These are phyloP conservation scores for Sporothrix dimorphospora DNA, from an alignment of 2,329 filamentous ascomycete species.

Conservation along the genomic window DNA sequence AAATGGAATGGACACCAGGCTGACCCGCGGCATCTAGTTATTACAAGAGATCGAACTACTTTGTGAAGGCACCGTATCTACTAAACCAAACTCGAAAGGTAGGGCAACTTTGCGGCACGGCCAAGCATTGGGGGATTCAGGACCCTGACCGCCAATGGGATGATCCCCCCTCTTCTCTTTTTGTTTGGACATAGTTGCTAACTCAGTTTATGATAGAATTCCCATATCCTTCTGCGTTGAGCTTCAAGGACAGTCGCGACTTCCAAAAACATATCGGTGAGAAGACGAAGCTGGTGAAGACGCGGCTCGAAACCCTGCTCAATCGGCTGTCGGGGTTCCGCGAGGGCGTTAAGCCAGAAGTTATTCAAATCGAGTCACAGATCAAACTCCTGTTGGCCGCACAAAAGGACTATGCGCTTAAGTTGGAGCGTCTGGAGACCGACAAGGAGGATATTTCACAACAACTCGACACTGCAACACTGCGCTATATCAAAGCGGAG, in stretches of 20 bases:
- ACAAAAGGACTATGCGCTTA: slow-evolving; percentile 79
- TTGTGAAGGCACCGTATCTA: slow-evolving; percentile 54
- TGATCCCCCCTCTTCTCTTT: too few species aligned
- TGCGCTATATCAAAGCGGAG: slow-evolving; percentile 93
- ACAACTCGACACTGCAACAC: slow-evolving; percentile 82
- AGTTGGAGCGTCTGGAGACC: slow-evolving; percentile 72
- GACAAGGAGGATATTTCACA: slow-evolving; percentile 87
- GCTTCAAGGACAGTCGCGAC: slow-evolving; percentile 66
- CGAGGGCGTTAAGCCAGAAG: slow-evolving; percentile 65
- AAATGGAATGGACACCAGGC: not conserved
- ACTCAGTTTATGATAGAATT: slow-evolving; percentile 45
- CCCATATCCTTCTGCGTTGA: slow-evolving; percentile 60
- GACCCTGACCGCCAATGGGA: too few species aligned
- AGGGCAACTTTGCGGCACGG: slow-evolving; percentile 18
- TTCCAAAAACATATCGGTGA: slow-evolving; percentile 82
- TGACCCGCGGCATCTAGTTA: slow-evolving; percentile 47
- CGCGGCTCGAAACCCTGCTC: slow-evolving; percentile 72
- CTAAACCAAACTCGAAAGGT: slow-evolving; percentile 50
- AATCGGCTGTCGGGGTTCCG: slow-evolving; percentile 55
- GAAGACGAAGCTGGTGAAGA: slow-evolving; percentile 75
- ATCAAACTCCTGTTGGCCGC: slow-evolving; percentile 74
- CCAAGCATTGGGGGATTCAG: too few species aligned
- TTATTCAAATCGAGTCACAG: slow-evolving; percentile 72
- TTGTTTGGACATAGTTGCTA: not conserved
- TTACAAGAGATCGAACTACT: slow-evolving; percentile 66